Conservation (phyloP, 805 yeast species). For the Hanseniaspora pseudoguilliermondii region DNA sequence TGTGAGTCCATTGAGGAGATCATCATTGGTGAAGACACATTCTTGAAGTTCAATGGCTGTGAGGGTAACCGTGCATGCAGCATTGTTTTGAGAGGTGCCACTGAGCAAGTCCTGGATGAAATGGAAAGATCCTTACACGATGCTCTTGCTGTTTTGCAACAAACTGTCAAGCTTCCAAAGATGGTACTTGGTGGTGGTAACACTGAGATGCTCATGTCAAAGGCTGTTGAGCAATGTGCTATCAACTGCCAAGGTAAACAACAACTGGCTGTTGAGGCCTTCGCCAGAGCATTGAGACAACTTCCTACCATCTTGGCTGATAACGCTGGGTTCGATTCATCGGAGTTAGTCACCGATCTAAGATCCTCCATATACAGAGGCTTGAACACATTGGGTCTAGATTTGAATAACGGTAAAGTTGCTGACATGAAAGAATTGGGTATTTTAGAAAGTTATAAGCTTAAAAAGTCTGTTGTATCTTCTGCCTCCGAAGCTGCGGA, state of each 20-base stretch:
- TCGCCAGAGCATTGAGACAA: slow-evolving; percentile 86
- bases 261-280: slow-evolving; percentile 86
- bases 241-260: slow-evolving; percentile 88
- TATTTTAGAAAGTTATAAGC: slow-evolving; percentile 80
- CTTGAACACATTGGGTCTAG: slow-evolving; percentile 80
- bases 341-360: slow-evolving; percentile 79
- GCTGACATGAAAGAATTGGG: slow-evolving; percentile 94
- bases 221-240: slow-evolving; percentile 86
- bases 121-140: slow-evolving; percentile 95
- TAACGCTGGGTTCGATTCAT: slow-evolving; percentile 92
- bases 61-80: slow-evolving; percentile 94
- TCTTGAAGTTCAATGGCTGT: slow-evolving; percentile 89
- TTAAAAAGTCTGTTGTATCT: slow-evolving; percentile 85
- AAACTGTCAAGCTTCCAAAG: slow-evolving; percentile 83
- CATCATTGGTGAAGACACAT: slow-evolving; percentile 81
- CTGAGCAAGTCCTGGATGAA: slow-evolving; percentile 90
- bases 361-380: slow-evolving; percentile 82
- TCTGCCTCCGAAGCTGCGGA: slow-evolving; percentile 98
- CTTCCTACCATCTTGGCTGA: slow-evolving; percentile 92
- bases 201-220: slow-evolving; percentile 91
- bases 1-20: slow-evolving; percentile 87
- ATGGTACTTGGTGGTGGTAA: slow-evolving; percentile 93
- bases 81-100: slow-evolving; percentile 90
- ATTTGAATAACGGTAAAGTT: slow-evolving; percentile 67
- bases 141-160: slow-evolving; percentile 88